Conservation (phyloP, 176 grass and related monocot species). For the Oryza rufipogon region DNA sequence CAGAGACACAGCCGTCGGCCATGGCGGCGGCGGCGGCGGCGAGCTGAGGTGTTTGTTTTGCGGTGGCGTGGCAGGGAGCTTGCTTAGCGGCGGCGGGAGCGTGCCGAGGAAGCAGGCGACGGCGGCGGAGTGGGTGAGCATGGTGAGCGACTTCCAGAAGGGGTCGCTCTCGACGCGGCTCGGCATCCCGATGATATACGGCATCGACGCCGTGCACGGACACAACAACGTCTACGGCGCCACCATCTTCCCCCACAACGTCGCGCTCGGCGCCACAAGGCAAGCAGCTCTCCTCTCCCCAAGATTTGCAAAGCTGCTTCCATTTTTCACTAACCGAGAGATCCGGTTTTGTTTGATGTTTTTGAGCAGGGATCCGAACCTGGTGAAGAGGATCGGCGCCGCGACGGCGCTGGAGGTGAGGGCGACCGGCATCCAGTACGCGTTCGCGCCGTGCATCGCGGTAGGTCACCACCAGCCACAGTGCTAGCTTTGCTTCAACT, state of each 20-base stretch:
- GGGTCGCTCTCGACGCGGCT: too few relatives aligned
- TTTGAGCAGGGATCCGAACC: conserved; percentile 64
- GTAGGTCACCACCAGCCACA: conserved; percentile 36
- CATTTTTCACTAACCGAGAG: not conserved
- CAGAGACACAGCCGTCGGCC: too few relatives aligned
- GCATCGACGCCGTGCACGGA: conserved; percentile 94
- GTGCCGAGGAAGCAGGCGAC: too few relatives aligned
- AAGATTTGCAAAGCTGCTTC: not conserved
- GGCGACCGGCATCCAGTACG: conserved; percentile 94
- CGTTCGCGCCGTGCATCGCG: conserved; percentile 96
- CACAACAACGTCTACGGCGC: conserved; percentile 95
- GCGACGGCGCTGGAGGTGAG: conserved; percentile 92
- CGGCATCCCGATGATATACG: too few relatives aligned
- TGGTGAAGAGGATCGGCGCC: conserved; percentile 91
- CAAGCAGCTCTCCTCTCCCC: not conserved
- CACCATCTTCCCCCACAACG: conserved; percentile 96
- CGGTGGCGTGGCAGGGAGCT: conserved; percentile 54
- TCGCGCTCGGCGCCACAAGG: conserved; percentile 89
- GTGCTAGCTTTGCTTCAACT: not conserved
- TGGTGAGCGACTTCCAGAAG: too few relatives aligned
- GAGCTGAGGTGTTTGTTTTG: not conserved
- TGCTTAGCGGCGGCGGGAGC: conserved; percentile 92
- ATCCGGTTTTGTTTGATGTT: not conserved
- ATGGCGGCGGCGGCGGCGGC: too few relatives aligned
- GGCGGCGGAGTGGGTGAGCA: too few relatives aligned